phyloP scores from a whole-genome alignment of 352 stramenopile genomes.

The Phytophthora hibernalis region DNA sequence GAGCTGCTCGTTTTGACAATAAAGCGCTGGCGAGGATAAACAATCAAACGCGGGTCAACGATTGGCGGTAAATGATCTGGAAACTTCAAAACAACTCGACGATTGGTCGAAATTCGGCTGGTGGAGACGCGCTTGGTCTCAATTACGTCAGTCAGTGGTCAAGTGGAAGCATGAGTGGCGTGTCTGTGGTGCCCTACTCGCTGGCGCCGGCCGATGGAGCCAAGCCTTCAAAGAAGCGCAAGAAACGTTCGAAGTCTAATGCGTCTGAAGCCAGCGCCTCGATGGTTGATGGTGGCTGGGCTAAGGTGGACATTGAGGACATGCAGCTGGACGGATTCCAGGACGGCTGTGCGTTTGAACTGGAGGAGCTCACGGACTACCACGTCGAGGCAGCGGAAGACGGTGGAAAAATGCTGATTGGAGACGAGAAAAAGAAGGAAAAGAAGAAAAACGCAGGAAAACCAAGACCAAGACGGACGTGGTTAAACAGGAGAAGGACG shows the following conservation, averaged over 20 bases:
- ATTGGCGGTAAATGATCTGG: constrained; percentile 1
- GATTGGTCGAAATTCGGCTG: constrained; percentile 42
- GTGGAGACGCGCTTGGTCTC: constrained; percentile 23
- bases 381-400: constrained; percentile 59
- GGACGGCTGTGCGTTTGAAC: constrained; percentile 82
- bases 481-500: neutral
- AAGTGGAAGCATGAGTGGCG: constrained; percentile 43
- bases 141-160: constrained; percentile 14
- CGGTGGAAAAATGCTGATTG: constrained; percentile 64
- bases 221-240: constrained; percentile 69
- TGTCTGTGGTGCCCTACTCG: constrained; percentile 45
- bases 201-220: constrained; percentile 26
- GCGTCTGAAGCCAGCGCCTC: constrained; percentile 1
- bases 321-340: constrained; percentile 86
- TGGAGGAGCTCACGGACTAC: constrained; percentile 89
- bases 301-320: constrained; percentile 76
- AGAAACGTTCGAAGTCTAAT: constrained; percentile 47
- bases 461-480: constrained; percentile 50
- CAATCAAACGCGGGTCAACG: neutral
- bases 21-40: neutral
- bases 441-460: constrained; percentile 74
- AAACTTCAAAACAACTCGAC: neutral
- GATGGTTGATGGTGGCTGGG: constrained; percentile 49
- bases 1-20: neutral
- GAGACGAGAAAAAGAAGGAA: constrained; percentile 16